phyloP scores from a whole-genome alignment of 257 asterid genomes.

The Fraxinus pennsylvanica region DNA sequence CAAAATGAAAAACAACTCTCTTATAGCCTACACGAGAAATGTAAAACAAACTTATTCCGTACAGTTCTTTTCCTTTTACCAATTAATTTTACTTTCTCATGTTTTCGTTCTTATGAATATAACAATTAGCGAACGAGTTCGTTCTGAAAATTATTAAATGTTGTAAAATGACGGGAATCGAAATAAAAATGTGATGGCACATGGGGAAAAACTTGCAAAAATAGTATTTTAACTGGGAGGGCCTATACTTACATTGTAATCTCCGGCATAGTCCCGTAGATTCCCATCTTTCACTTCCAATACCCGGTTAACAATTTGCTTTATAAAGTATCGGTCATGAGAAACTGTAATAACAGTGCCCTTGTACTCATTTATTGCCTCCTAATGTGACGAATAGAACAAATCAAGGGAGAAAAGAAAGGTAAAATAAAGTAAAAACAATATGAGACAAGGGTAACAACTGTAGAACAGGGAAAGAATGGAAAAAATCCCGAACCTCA shows the following conservation, averaged over 20 bases:
- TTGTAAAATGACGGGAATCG: too few relatives aligned
- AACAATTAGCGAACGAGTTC: neutral
- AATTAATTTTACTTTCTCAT: neutral
- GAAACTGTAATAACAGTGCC: conserved; percentile 96
- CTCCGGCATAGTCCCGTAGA: conserved; percentile 89
- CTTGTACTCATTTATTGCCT: conserved; percentile 85
- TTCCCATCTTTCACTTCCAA: conserved; percentile 84
- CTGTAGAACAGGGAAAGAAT: too few relatives aligned
- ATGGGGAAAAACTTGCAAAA: too few relatives aligned
- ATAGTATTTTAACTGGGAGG: too few relatives aligned
- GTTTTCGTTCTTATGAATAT: neutral
- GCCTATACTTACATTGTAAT: conserved; percentile 64
- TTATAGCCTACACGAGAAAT: neutral
- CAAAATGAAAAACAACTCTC: neutral
- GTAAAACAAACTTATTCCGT: neutral
- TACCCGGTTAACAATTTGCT: conserved; percentile 90
- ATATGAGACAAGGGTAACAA: too few relatives aligned
- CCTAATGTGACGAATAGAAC: conserved; percentile 41
- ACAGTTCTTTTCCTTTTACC: neutral
- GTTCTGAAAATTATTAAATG: too few relatives aligned
- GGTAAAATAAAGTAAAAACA: too few relatives aligned
- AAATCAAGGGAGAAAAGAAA: too few relatives aligned
- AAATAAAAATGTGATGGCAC: neutral
- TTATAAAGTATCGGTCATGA: conserved; percentile 95
- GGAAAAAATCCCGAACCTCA: too few relatives aligned